Evolutionary conservation across 164 flowering plant species (phyloP), one percentile per base, ranked within the genome.

Genomic region (Annona cherimola): DNA sequence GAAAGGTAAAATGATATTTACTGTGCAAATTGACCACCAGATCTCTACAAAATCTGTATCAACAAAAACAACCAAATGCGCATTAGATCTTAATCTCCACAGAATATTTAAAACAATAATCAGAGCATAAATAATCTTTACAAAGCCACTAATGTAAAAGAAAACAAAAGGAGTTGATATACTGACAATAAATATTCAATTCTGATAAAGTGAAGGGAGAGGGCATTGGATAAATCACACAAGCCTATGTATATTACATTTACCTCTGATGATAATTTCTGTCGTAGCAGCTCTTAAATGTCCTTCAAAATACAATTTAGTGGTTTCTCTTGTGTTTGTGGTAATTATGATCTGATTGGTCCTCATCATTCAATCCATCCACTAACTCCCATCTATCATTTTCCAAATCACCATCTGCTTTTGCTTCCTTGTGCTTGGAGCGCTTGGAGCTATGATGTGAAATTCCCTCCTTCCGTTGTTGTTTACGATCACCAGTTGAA

Each of bases 361-460:
- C 20, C 59, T 80, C 73, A 11, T 81, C 76, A 45, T 81, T 79
- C 39, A 75, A 76, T 42, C 81, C 83, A 73, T 81, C 74, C 4
- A 57, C 76, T 84, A 83, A 80, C 77, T 82, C 80, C 89, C 84
- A 82, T 72, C 88, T 82, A 67, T 84, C 90, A 66, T 76, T 63
- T 72, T 60, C 68, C 64, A 41, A 64, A 64, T 72, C 75, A 41
- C 80, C 74, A 42, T 66, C 75, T n/a, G 20, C 40, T 39, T 61
- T 62, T 71, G 77, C 82, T 42, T 61, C 70, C 66, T 42, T 61
- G 50, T 79, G 81, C 73, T 74, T 79, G 61, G 86, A 80, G 73
- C 70, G 82, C 73, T 79, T 76, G 71, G 82, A 75, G 62, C 79
- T 79, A 26, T 75, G 84, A 71, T 75, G 62, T 3, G 71, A 69